phyloP scores from a whole-genome alignment of 768 basidiomycete genomes.

The Boletus huronensis region DNA sequence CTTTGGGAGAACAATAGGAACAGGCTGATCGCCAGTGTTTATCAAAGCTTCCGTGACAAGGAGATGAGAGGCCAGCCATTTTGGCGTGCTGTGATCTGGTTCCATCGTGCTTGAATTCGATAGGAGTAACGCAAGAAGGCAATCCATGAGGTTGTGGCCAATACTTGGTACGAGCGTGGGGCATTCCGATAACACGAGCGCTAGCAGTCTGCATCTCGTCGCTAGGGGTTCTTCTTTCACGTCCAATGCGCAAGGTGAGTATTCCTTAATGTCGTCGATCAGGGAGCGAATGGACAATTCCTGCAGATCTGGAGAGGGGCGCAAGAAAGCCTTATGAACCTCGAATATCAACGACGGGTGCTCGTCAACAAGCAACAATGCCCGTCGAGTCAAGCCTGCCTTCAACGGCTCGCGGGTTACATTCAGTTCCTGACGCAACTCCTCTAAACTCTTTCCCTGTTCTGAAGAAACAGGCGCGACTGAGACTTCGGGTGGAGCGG shows the following conservation, averaged over 20 bases:
- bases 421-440: slow-evolving; percentile 65
- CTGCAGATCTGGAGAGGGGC: slow-evolving; percentile 54
- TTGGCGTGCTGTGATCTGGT: slow-evolving; percentile 58
- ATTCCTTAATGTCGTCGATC: slow-evolving; percentile 71
- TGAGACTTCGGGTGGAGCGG: slow-evolving; percentile 17
- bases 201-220: slow-evolving; percentile 81
- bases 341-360: slow-evolving; percentile 89
- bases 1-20: slow-evolving; percentile 59
- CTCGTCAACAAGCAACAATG: slow-evolving; percentile 79
- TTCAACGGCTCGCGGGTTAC: slow-evolving; percentile 63
- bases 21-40: slow-evolving; percentile 70
- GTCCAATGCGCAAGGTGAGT: slow-evolving; percentile 62
- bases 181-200: slow-evolving; percentile 75
- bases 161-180: slow-evolving; percentile 55
- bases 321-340: slow-evolving; percentile 77
- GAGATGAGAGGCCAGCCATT: slow-evolving; percentile 85
- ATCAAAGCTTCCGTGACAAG: slow-evolving; percentile 84
- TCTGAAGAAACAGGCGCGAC: slow-evolving; percentile 11
- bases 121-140: slow-evolving; percentile 61
- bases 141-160: slow-evolving; percentile 62
- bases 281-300: slow-evolving; percentile 66
- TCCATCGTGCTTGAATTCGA: slow-evolving; percentile 51
- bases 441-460: slow-evolving; percentile 48
- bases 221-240: slow-evolving; percentile 73
- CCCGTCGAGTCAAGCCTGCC: slow-evolving; percentile 59